A percentile compares a stretch with the other conserved stretches of the same genome.
These are phyloP conservation scores for Torrubiella hemipterigena DNA, from an alignment of 2,329 filamentous ascomycete genomes.

Conservation along the genomic window DNA sequence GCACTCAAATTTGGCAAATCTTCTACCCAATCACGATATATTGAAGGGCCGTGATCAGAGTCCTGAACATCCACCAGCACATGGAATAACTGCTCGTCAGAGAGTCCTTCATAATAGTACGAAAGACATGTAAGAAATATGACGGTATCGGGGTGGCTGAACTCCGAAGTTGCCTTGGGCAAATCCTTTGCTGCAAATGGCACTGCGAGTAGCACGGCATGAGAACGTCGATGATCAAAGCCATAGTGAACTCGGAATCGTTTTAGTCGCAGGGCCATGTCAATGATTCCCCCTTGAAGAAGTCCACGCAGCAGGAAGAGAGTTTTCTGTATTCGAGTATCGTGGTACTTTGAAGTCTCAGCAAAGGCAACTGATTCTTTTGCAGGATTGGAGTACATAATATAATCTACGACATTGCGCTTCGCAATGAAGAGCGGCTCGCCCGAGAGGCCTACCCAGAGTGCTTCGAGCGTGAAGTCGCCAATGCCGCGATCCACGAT, in stretches of 20 bases:
- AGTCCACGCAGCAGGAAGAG: conserved; percentile 45
- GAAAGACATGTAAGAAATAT: conserved; percentile 42
- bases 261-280: conserved; percentile 41
- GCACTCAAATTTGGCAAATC: conserved; percentile 11
- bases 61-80: conserved; percentile 33
- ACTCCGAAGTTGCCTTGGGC: conserved; percentile 43
- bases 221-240: conserved; percentile 27
- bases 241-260: conserved; percentile 57
- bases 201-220: conserved; percentile 36
- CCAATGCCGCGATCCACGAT: no score
- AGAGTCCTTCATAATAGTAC: conserved; percentile 46
- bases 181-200: conserved; percentile 49
- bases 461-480: no score
- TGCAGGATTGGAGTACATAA: conserved; percentile 23
- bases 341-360: conserved; percentile 23
- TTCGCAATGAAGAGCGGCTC: background rate
- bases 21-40: conserved; percentile 39
- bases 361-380: conserved; percentile 18
- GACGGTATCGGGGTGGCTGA: conserved; percentile 48
- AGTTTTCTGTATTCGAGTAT: no score
- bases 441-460: no score
- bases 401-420: conserved; percentile 21
- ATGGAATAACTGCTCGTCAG: conserved; percentile 32
- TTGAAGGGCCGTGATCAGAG: conserved; percentile 36
- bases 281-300: conserved; percentile 40